Conservation (phyloP, 352 stramenopile genomes). For the Pythium monospermum region DNA sequence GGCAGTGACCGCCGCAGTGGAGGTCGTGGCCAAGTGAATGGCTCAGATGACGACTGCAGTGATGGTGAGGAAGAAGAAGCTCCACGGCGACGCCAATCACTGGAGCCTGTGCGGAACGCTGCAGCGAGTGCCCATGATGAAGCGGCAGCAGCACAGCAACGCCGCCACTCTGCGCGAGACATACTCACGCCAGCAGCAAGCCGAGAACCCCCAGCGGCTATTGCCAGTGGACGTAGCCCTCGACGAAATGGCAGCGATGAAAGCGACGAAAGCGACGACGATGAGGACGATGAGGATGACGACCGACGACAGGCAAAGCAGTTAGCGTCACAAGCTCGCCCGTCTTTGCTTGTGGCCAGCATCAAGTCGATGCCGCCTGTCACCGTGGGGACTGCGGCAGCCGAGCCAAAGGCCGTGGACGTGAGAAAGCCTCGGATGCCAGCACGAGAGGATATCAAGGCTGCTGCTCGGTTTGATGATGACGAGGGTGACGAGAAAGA, state of each 20-base stretch:
- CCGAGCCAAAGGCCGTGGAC: constrained; percentile 26
- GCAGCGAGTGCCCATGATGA: constrained; percentile 4
- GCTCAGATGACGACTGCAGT: constrained; percentile 1
- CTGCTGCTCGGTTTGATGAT: constrained; percentile 1
- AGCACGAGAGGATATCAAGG: constrained; percentile 13
- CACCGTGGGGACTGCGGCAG: constrained; percentile 7
- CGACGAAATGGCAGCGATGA: background rate
- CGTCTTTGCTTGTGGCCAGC: constrained; percentile 47
- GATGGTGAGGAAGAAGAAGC: constrained; percentile 1
- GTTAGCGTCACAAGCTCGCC: constrained; percentile 7
- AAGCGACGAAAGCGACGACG: background rate
- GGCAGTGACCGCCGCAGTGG: background rate
- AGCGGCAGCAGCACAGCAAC: background rate
- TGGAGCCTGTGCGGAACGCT: constrained; percentile 2
- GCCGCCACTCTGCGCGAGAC: background rate
- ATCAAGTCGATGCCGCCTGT: constrained; percentile 52
- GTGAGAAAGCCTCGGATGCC: too few relatives aligned
- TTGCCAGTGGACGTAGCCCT: background rate
- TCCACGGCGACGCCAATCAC: constrained; percentile 7
- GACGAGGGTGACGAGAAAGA: constrained; percentile 26
- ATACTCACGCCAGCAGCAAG: background rate
- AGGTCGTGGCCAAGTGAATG: background rate
- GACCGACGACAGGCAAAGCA: constrained; percentile 11
- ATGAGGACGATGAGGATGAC: constrained; percentile 12
- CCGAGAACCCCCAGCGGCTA: background rate